Evolutionary conservation across 2,329 filamentous ascomycete species (phyloP).

Genomic region (Thermoascus crustaceus): DNA sequence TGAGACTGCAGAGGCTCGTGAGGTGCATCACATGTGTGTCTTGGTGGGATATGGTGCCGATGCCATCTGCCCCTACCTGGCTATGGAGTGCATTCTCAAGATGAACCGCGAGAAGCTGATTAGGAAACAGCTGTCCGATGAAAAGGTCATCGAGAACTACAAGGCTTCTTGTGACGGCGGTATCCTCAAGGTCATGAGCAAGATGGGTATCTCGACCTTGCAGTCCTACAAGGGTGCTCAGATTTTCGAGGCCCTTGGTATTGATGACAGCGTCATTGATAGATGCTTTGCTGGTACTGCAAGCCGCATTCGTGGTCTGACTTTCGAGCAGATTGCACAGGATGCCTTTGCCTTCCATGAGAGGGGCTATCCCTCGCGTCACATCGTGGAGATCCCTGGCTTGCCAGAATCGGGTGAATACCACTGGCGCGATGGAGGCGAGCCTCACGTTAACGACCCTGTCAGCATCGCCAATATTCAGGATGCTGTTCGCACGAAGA

Average conservation of each 20-base stretch:
- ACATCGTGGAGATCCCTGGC: constrained; percentile 67
- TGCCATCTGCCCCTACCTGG: constrained; percentile 87
- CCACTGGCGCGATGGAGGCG: constrained; percentile 94
- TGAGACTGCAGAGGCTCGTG: constrained; percentile 90
- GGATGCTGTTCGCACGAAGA: constrained; percentile 92
- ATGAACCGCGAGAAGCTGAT: constrained; percentile 89
- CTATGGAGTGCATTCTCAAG: constrained; percentile 95
- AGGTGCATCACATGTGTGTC: constrained; percentile 99
- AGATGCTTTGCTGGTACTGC: constrained; percentile 92
- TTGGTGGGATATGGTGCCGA: constrained; percentile 91
- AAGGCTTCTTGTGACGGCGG: constrained; percentile 94
- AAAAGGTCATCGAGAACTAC: constrained; percentile 87
- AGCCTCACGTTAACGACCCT: constrained; percentile 91
- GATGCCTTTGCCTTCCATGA: constrained; percentile 94
- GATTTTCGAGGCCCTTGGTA: constrained; percentile 92
- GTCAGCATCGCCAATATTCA: constrained; percentile 94
- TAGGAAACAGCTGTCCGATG: constrained; percentile 75
- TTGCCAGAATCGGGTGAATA: constrained; percentile 92
- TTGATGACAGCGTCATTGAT: constrained; percentile 86
- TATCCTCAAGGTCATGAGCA: constrained; percentile 98
- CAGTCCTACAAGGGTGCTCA: constrained; percentile 97
- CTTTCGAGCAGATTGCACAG: constrained; percentile 86
- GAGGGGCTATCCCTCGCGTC: constrained; percentile 75
- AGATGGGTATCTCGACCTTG: constrained; percentile 97
- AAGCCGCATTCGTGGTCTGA: constrained; percentile 87